Evolutionary conservation across 2,329 filamentous ascomycete genomes (phyloP), one percentile per base, ranked within the genome.

Genomic region (Monosporascus sp.): DNA sequence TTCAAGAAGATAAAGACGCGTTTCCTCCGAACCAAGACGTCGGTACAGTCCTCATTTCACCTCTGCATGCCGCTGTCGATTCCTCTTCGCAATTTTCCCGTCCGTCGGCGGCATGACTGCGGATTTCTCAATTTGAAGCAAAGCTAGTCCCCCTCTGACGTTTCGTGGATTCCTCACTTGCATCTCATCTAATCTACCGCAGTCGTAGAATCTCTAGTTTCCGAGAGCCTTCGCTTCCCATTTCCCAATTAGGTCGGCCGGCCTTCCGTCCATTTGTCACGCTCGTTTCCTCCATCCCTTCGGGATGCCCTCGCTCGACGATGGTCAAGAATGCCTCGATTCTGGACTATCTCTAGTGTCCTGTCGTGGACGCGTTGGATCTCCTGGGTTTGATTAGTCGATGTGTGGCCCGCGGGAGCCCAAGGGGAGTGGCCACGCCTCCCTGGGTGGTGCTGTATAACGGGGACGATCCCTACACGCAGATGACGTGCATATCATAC

Each of bases 201-300:
- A 52, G 43, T 51, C 50, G 52, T 52, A 50, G 50, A 48, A 48
- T 59, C 53, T 52, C 54, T 52, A 58, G 55, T 60, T 66, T 65
- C 65, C 65, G 61, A 49, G 67, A 69, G 62, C 60, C 62, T 69
- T 74, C 72, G 72, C 73, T 74, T 74, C 67, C 56, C 57, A 63
- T 68, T 74, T 69, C 71, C 70, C 47, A 47, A 70, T 72, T 52
- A 51, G 64, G 71, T 49, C 43, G 38, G 48, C 31, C 47, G 58
- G 49, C 45, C 43, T 53, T 56, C 54, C 58, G 60, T 55, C 62
- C 58, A 56, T 57, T 60, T 58, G 54, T 58, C 54, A 58, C 52
- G 53, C 53, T 52, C 50, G 27, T 51, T 55, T 52, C 40, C 44
- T 55, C 40, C 49, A 51, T 35, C 11, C 53, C 53, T 56, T 57